Percentiles rank a stretch among this genome's conserved stretches.
Evolutionary conservation across 306 rosid genomes (phyloP).

Genomic region (Cicer yamashitae): DNA sequence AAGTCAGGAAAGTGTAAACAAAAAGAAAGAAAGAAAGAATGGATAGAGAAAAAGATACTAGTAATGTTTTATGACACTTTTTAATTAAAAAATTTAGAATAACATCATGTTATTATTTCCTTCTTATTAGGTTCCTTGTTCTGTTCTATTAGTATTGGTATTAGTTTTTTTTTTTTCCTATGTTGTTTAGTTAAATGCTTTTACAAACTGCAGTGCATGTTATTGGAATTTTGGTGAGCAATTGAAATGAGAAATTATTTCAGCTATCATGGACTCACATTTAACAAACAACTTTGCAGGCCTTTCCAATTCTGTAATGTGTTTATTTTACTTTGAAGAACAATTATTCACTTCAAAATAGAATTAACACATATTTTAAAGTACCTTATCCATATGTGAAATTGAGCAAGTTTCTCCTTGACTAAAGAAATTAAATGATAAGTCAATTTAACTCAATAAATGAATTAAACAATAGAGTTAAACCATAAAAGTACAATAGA

Average conservation of each 20-base stretch:
- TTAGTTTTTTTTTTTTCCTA: neutral
- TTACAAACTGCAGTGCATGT: neutral
- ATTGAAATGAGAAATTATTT: neutral
- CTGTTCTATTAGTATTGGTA: neutral
- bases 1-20: slow-evolving; percentile 73
- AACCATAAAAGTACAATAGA: too few relatives aligned
- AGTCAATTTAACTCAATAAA: too few relatives aligned
- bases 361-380: too few relatives aligned
- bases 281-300: neutral
- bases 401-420: too few relatives aligned
- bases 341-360: too few relatives aligned
- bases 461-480: too few relatives aligned
- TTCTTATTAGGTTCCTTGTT: neutral
- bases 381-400: too few relatives aligned
- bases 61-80: neutral
- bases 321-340: too few relatives aligned
- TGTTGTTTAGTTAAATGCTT: slow-evolving; percentile 10
- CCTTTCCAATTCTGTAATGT: neutral
- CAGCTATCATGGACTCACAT: neutral
- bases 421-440: too few relatives aligned
- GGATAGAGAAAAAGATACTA: slow-evolving; percentile 19
- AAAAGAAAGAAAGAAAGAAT: slow-evolving; percentile 2
- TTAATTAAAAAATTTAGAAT: neutral
- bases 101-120: neutral
- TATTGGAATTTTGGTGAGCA: slow-evolving; percentile 4